Conservation (phyloP, 75 land plant species). For the Isoetes taiwanensis region DNA sequence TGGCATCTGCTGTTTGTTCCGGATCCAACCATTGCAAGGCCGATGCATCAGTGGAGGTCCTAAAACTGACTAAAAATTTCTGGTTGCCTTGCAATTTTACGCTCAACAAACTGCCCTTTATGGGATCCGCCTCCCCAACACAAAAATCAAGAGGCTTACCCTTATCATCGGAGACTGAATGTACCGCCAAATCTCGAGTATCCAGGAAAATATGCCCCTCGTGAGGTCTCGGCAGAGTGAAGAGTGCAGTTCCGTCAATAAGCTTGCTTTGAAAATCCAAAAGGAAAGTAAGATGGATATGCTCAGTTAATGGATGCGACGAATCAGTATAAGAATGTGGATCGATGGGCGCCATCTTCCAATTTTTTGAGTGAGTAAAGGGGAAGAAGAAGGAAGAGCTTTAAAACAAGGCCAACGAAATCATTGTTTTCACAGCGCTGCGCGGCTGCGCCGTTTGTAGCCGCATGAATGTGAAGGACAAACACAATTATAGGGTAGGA, state of each 20-base stretch:
- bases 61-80: constrained; percentile 25
- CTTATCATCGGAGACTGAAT: background rate
- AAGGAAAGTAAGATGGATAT: constrained; percentile 54
- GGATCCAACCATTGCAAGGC: constrained; percentile 86
- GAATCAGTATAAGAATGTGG: constrained; percentile 78
- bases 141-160: constrained; percentile 6
- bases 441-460: too few relatives aligned
- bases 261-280: constrained; percentile 49
- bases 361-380: too few relatives aligned
- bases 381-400: too few relatives aligned
- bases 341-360: constrained; percentile 57
- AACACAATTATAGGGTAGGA: too few relatives aligned
- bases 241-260: constrained; percentile 45
- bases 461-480: too few relatives aligned
- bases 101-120: constrained; percentile 34
- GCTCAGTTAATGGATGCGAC: constrained; percentile 44
- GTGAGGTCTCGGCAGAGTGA: constrained; percentile 37
- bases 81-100: constrained; percentile 25
- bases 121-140: constrained; percentile 21
- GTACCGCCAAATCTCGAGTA: constrained; percentile 12
- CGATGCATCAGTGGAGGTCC: constrained; percentile 40
- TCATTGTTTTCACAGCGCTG: too few relatives aligned
- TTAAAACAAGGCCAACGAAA: too few relatives aligned
- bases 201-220: constrained; percentile 51
- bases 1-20: constrained; percentile 44